Base-by-base conservation (phyloP, 805 yeast genomes). In the Monosporozyma siamensis region DNA sequence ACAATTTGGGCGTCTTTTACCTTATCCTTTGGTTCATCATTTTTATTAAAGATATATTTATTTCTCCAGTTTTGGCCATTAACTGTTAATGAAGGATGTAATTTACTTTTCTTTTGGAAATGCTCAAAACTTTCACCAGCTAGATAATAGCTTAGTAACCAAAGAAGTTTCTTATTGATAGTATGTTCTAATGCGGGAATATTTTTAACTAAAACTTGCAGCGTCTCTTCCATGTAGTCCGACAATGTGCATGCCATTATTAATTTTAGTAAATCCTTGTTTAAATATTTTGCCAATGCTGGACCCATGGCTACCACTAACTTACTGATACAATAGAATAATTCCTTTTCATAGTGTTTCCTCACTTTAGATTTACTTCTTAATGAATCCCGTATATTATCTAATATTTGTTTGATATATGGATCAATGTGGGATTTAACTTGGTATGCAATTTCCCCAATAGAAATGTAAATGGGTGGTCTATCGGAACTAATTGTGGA, bases 261-360 rank as follows among this genome's bases (percentile, higher is more conserved):
- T 63, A 84, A 70, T 50, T 82, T 89, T 40, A 90, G 65, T 18
- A 90, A 72, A 53, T 86, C 95, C 47, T 81, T 74, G 49, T 87
- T 89, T 43, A 92, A 66, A 58, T 86, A 88, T 56, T 90, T 92
- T 0, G 96, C 85, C 43, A 90, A 68, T 0, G 95, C 95, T 10
- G 95, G 94, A 0, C 97, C 97, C 12, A 90, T 86, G 0, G 97
- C 90, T 21, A 74, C 72, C 0, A 96, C 89, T 29, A 92, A 65
- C 63, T 86, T 83, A 0, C 94, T 86, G 35, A 90, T 72, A 58
- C 97, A 92, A 52, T 83, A 85, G 54, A 89, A 90, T 17, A 90
- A 76, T 1, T 95, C 88, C 0, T 85, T 82, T 50, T 86, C 95
- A 35, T 82, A 78, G 39, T 82, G 88, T 55, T 78, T 81, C 45